A percentile compares a stretch with the other conserved stretches of the same genome.
Conservation (phyloP, 495 filamentous ascomycete genomes). For the Amniculicola lignicola region DNA sequence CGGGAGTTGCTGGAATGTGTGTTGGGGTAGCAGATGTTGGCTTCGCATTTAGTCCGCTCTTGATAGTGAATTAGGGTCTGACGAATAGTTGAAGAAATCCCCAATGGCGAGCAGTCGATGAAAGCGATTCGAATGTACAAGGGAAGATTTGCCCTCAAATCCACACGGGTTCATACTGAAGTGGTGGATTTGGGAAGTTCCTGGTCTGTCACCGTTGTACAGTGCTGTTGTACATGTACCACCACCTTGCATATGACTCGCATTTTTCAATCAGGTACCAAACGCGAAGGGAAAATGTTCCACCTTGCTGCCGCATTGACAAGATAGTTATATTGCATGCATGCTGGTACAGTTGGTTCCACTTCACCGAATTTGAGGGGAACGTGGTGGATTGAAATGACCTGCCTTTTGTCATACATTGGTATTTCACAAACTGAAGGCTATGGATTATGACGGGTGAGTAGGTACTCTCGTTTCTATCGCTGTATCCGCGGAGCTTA, state of each 20-base stretch:
- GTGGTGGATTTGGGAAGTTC: not conserved
- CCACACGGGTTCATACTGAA: not conserved
- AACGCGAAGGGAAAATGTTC: constrained; percentile 12
- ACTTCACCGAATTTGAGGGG: constrained; percentile 14
- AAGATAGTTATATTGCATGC: constrained; percentile 6
- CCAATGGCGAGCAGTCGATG: not conserved
- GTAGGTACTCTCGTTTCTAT: not conserved
- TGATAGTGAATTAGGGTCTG: not conserved
- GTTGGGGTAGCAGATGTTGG: not conserved
- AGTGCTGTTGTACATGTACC: no score
- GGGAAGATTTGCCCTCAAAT: not conserved
- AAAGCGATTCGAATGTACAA: not conserved
- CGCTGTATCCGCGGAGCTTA: not conserved
- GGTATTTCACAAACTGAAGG: constrained; percentile 3
- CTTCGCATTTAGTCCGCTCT: not conserved
- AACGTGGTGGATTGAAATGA: not conserved
- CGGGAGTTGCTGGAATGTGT: not conserved
- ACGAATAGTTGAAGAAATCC: not conserved
- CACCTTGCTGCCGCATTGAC: constrained; percentile 10
- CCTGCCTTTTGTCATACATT: not conserved
- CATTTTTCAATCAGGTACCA: constrained; percentile 28
- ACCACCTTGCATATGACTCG: constrained; percentile 28
- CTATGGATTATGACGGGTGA: not conserved
- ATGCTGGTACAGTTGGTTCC: constrained; percentile 17
- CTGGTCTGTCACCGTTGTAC: not conserved